These are phyloP conservation scores for Eucalyptus fibrosa DNA, from an alignment of 345 rosid genomes.

Conservation along the genomic window DNA sequence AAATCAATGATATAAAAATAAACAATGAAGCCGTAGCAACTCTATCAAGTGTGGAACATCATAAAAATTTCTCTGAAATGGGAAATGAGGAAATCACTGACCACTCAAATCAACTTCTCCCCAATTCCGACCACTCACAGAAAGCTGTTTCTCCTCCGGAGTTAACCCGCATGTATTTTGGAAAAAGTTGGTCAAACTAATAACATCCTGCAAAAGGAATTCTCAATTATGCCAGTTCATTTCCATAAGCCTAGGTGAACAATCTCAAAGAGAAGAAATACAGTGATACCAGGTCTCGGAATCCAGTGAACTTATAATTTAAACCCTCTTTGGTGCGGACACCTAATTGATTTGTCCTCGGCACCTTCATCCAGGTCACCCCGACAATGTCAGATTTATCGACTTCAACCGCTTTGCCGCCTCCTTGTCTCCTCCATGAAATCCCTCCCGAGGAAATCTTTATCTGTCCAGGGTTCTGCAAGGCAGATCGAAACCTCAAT, in stretches of 20 bases:
- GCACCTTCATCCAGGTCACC: constrained; percentile 85
- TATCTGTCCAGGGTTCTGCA: constrained; percentile 83
- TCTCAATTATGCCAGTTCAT: background rate
- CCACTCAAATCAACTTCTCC: constrained; percentile 94
- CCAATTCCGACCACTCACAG: constrained; percentile 92
- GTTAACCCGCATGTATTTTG: constrained; percentile 58
- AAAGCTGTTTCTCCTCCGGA: constrained; percentile 81
- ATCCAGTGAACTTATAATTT: constrained; percentile 78
- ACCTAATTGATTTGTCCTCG: constrained; percentile 77
- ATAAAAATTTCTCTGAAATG: background rate
- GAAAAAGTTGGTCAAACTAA: constrained; percentile 62
- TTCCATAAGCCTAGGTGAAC: background rate
- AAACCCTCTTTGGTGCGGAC: constrained; percentile 71
- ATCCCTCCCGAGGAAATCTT: constrained; percentile 70
- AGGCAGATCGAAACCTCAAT: background rate
- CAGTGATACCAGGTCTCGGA: constrained; percentile 62
- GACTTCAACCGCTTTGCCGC: constrained; percentile 94
- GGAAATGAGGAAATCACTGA: constrained; percentile 2
- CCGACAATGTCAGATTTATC: constrained; percentile 66
- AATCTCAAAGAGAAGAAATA: background rate
- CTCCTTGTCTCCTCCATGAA: constrained; percentile 94
- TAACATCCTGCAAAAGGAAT: constrained; percentile 43
- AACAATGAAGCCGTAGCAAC: background rate
- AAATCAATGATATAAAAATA: background rate
- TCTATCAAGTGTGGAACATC: background rate